Evolutionary conservation across 495 filamentous ascomycete genomes (phyloP), one percentile per base, ranked within the genome.

Genomic region (Patellaria atrata): DNA sequence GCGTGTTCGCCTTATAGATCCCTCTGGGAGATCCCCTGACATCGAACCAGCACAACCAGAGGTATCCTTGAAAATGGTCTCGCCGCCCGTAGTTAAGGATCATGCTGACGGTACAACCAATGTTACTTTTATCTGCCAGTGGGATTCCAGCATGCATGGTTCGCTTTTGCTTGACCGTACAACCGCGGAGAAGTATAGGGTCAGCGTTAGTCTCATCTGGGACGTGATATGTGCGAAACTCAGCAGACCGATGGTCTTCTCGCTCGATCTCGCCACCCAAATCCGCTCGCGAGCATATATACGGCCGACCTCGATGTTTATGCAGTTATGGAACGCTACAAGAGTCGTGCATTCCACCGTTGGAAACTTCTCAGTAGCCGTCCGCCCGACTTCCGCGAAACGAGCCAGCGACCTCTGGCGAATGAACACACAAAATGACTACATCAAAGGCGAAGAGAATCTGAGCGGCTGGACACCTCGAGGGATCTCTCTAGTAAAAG

Each of bases 21-120:
- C 78, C 15, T 75, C 74, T 45, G 85, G 84, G 24, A 89, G 84
- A 51, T 75, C 77, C 15, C 79, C 83, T 16, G 82, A 89, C 43
- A 67, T 83, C 44, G 69, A 75, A 37, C 67, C 77, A 4, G 63
- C 73, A 10, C 69, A 68, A 3, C 70, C 74, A 4, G 82, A 93
- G 38, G 71, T 96, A 11, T 58, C 73, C 0, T 61, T 99, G 17
- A 82, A 79, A 50, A 66, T 89, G 21, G 59, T 81, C 9, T 68
- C 75, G 30, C 73, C 78, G 27, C 85, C 89, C 3, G 64, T 68
- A 30, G 68, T 91, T 37, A 77, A 75, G 38, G 70, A 75, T 25
- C 87, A 94, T 56, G 70, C 81, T 4, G 86, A 96, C 52, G 89
- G 89, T 20, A 94, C 87, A 1, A 81, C 77, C n/a, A 79, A 79